These are phyloP conservation scores for Botrytis elliptica DNA, from an alignment of 2,329 filamentous ascomycete species.

Conservation along the genomic window DNA sequence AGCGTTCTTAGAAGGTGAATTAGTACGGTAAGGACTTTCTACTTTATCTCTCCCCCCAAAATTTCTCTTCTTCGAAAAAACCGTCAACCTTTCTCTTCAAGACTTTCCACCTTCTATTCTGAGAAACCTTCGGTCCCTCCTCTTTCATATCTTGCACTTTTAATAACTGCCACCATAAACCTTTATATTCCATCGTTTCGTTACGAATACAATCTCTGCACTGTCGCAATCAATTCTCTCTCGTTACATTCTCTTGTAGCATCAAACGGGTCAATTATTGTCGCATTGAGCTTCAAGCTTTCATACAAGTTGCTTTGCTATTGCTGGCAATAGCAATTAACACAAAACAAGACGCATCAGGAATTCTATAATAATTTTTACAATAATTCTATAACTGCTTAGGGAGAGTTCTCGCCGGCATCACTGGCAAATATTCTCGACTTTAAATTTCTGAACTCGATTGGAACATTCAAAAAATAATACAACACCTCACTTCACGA, in stretches of 20 bases:
- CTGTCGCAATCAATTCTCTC: neutral
- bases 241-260: slow-evolving; percentile 16
- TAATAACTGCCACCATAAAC: neutral
- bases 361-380: neutral
- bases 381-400: neutral
- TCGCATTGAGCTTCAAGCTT: slow-evolving; percentile 14
- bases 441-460: neutral
- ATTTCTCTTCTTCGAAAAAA: neutral
- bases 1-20: neutral
- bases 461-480: neutral
- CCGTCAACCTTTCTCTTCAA: neutral
- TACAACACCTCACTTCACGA: neutral
- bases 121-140: neutral
- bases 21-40: neutral
- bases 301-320: neutral
- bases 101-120: neutral
- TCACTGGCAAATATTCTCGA: neutral
- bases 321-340: neutral
- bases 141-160: neutral
- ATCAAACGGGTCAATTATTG: neutral
- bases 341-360: neutral
- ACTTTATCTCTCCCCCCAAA: too few relatives aligned
- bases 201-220: neutral
- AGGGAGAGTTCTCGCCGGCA: neutral
- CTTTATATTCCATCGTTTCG: neutral